A percentile compares a stretch with the other conserved stretches of the same genome.
These are phyloP conservation scores for Coccomyxa sp. DNA, from an alignment of 139 green algal genomes.

Conservation along the genomic window DNA sequence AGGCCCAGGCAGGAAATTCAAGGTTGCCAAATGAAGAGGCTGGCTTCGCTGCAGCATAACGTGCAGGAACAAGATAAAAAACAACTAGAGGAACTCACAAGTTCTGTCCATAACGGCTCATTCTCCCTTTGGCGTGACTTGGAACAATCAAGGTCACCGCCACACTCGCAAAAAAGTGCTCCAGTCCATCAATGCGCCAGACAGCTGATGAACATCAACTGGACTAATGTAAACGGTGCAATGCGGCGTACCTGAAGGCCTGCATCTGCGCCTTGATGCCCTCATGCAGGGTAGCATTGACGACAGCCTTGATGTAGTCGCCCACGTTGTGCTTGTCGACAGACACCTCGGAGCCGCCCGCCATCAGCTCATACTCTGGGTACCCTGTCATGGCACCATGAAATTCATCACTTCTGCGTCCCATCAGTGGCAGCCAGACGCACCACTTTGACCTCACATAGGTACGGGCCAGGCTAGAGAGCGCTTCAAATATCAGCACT, in stretches of 20 bases:
- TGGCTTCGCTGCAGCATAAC: no score
- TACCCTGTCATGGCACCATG: conserved; percentile 4
- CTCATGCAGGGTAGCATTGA: conserved; percentile 76
- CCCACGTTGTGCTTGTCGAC: conserved; percentile 68
- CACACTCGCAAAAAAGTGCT: no score
- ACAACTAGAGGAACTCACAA: no score
- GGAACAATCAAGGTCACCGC: no score
- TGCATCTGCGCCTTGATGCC: conserved; percentile 56
- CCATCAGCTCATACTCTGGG: conserved; percentile 63
- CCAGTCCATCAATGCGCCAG: no score
- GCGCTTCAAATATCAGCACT: no score
- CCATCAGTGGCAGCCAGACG: neutral
- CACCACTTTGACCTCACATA: neutral
- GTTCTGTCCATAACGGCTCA: no score
- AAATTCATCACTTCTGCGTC: neutral
- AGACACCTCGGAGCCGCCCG: conserved; percentile 48
- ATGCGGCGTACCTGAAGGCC: conserved; percentile 14
- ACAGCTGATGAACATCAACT: no score
- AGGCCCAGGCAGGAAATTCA: no score
- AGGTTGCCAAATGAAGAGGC: no score
- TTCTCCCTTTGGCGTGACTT: no score
- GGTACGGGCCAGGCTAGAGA: neutral
- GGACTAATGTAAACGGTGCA: conserved; percentile 53
- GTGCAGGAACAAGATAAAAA: no score
- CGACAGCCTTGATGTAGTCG: conserved; percentile 79